Evolutionary conservation across 768 basidiomycete species (phyloP).

Genomic region (Mycena epipterygia): DNA sequence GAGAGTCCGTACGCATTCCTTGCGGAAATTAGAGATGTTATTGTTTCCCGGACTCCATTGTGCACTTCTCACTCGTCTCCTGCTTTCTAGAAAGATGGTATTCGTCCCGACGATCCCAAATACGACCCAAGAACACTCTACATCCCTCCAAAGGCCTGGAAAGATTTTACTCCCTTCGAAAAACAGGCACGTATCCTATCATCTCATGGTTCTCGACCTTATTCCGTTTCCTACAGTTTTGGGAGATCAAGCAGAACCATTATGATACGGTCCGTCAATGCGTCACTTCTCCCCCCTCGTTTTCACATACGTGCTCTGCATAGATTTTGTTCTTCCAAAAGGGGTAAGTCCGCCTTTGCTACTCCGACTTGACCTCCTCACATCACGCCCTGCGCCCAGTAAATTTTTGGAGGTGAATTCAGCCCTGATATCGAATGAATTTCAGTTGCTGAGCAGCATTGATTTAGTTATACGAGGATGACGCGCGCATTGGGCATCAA

Average conservation of each 20-base stretch:
- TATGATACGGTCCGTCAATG: conserved; percentile 83
- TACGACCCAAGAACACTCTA: conserved; percentile 93
- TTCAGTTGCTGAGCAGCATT: conserved; percentile 2
- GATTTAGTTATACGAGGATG: conserved; percentile 90
- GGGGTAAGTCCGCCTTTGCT: conserved; percentile 65
- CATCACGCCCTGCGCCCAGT: conserved; percentile 48
- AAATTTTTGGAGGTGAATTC: conserved; percentile 82
- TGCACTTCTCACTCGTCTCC: conserved; percentile 9
- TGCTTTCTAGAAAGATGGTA: conserved; percentile 78
- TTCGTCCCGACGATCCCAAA: conserved; percentile 81
- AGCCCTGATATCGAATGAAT: background rate
- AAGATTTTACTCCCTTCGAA: conserved; percentile 93
- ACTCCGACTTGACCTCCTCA: conserved; percentile 11
- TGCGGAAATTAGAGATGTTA: conserved; percentile 77
- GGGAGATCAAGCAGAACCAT: conserved; percentile 97
- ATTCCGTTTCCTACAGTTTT: conserved; percentile 63
- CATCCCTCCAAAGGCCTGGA: conserved; percentile 84
- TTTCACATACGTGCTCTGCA: conserved; percentile 27
- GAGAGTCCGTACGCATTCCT: conserved; percentile 88
- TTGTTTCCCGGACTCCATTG: conserved; percentile 39
- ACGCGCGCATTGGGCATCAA: conserved; percentile 92
- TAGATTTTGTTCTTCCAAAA: conserved; percentile 98
- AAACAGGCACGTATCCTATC: conserved; percentile 69
- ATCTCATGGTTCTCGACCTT: background rate
- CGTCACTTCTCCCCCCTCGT: conserved; percentile 33